Percentiles rank a stretch among this genome's conserved stretches.
Evolutionary conservation across 208 protist species (phyloP).

Genomic region (Trypanosoma melophagium): DNA sequence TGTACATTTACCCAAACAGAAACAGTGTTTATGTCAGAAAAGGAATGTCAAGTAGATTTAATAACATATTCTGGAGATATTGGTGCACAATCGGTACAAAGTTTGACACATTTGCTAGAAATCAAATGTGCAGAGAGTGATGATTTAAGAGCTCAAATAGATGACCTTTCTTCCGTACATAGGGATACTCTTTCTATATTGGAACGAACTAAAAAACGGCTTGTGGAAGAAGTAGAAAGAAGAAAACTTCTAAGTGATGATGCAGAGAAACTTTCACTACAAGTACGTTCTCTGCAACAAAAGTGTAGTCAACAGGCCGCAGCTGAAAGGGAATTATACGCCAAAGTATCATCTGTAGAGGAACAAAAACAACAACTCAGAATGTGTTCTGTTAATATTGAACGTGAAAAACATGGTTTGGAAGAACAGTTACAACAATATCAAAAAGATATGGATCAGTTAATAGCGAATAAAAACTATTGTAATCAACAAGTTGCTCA

Average conservation of each 20-base stretch:
- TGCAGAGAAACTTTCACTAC: slow-evolving; percentile 58
- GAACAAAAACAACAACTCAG: slow-evolving; percentile 50
- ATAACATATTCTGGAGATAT: slow-evolving; percentile 18
- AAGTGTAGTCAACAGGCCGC: slow-evolving; percentile 56
- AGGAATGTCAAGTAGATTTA: slow-evolving; percentile 42
- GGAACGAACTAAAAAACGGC: slow-evolving; percentile 43
- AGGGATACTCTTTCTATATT: slow-evolving; percentile 44
- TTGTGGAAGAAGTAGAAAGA: slow-evolving; percentile 45
- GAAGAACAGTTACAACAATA: slow-evolving; percentile 64
- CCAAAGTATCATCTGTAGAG: slow-evolving; percentile 37
- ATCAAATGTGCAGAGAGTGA: slow-evolving; percentile 72
- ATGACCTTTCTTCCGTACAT: slow-evolving; percentile 51
- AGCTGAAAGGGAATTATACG: slow-evolving; percentile 49
- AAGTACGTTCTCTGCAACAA: slow-evolving; percentile 72
- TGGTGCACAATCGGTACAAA: slow-evolving; percentile 37
- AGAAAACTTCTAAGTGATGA: slow-evolving; percentile 42
- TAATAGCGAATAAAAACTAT: slow-evolving; percentile 74
- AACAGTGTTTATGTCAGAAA: slow-evolving; percentile 11
- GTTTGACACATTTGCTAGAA: slow-evolving; percentile 51
- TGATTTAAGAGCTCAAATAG: slow-evolving; percentile 49
- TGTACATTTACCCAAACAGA: slow-evolving; percentile 21
- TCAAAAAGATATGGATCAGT: slow-evolving; percentile 73
- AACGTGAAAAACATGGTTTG: slow-evolving; percentile 52
- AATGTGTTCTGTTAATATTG: slow-evolving; percentile 32
- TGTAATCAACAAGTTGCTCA: slow-evolving; percentile 61